These are phyloP conservation scores for Lodderomyces oxycetoniae DNA, from an alignment of 1,139 yeast species.

Conservation along the genomic window DNA sequence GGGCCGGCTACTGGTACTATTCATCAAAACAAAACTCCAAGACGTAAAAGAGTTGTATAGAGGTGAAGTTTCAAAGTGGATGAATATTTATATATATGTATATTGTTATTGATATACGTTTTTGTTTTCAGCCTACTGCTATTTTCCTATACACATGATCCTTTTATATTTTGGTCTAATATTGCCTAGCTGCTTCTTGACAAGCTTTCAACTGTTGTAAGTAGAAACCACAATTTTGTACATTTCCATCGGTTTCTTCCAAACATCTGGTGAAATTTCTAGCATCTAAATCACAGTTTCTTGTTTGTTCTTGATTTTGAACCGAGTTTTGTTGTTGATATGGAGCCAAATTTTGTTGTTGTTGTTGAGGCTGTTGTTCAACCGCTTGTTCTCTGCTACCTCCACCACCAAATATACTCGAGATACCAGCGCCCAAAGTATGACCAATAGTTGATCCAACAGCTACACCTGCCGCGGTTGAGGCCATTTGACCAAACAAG, in stretches of 20 bases:
- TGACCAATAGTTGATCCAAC: constrained; percentile 97
- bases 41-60: no score
- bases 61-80: not conserved
- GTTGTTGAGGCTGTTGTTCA: constrained; percentile 42
- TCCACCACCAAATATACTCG: constrained; percentile 85
- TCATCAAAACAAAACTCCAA: no score
- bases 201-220: constrained; percentile 96
- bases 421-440: constrained; percentile 91
- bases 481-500: constrained; percentile 92
- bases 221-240: constrained; percentile 95
- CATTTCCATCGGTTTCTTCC: constrained; percentile 88
- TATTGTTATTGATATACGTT: not conserved
- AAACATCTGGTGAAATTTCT: constrained; percentile 93
- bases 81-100: constrained; percentile 3
- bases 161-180: constrained; percentile 31
- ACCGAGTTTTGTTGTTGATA: constrained; percentile 27
- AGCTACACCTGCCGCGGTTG: constrained; percentile 99
- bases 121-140: not conserved
- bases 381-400: constrained; percentile 52
- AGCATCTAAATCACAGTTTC: constrained; percentile 86
- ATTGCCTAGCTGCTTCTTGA: constrained; percentile 87
- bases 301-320: constrained; percentile 44
- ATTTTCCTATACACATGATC: constrained; percentile 8
- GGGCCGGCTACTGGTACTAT: constrained; percentile 20
- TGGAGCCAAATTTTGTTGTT: constrained; percentile 23